These are phyloP conservation scores for Lathyrus sativus DNA, from an alignment of 306 rosid genomes.

Conservation along the genomic window DNA sequence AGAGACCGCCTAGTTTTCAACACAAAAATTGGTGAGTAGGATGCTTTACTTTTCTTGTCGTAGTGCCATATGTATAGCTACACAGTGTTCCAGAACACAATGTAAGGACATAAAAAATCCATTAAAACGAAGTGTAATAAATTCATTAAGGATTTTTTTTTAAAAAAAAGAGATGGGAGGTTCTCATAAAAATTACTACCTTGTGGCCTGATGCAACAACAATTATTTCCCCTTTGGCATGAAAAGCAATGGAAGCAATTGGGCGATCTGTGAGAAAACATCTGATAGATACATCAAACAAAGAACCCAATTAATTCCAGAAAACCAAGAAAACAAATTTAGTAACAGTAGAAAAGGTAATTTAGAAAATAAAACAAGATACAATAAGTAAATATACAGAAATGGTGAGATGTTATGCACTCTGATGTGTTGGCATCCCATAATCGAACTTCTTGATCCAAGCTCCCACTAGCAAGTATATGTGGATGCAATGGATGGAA, in stretches of 20 bases:
- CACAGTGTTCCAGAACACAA: constrained; percentile 36
- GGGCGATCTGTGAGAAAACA: constrained; percentile 71
- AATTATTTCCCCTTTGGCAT: constrained; percentile 90
- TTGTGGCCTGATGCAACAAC: constrained; percentile 98
- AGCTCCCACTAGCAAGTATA: constrained; percentile 98
- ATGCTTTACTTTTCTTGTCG: constrained; percentile 71
- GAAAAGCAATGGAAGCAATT: constrained; percentile 96
- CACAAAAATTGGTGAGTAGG: constrained; percentile 72
- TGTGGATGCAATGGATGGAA: constrained; percentile 87
- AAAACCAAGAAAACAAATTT: constrained; percentile 19
- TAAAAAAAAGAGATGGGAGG: constrained; percentile 26
- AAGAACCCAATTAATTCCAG: constrained; percentile 18
- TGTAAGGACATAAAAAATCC: constrained; percentile 13
- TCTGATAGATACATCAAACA: constrained; percentile 13
- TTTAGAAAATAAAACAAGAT: constrained; percentile 19
- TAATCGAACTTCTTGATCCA: constrained; percentile 95
- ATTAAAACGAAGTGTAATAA: constrained; percentile 23
- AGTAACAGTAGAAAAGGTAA: constrained; percentile 31
- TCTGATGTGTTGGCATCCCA: constrained; percentile 94
- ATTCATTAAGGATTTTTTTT: background rate
- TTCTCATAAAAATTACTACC: constrained; percentile 51
- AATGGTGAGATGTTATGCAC: constrained; percentile 84
- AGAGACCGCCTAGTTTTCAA: constrained; percentile 87
- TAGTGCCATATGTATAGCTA: constrained; percentile 96
- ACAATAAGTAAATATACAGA: constrained; percentile 61